A percentile compares a stretch with the other conserved stretches of the same genome.
These are phyloP conservation scores for Canavalia ensiformis DNA, from an alignment of 306 rosid species.

Conservation along the genomic window DNA sequence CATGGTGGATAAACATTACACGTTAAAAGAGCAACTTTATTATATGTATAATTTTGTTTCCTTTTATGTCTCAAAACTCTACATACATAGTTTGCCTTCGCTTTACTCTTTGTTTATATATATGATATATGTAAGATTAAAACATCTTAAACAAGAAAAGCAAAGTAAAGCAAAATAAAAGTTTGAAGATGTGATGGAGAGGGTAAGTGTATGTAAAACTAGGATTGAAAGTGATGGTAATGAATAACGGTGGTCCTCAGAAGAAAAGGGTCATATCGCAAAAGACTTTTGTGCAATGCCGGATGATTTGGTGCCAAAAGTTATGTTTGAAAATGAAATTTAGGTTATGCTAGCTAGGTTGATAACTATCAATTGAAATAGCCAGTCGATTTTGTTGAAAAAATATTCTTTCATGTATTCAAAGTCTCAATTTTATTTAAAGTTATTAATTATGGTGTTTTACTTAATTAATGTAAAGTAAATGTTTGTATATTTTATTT, in stretches of 20 bases:
- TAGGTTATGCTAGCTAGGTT: not conserved
- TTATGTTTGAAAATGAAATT: slow-evolving; percentile 39
- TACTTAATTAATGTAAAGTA: not conserved
- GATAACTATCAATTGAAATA: slow-evolving; percentile 13
- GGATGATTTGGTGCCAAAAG: slow-evolving; percentile 45
- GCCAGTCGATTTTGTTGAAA: not conserved
- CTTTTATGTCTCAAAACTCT: not conserved
- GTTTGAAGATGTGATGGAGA: not conserved
- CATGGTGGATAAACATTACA: slow-evolving; percentile 12
- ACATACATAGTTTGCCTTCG: slow-evolving; percentile 1
- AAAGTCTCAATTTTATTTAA: not conserved
- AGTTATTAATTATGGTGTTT: not conserved
- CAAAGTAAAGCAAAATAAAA: not conserved
- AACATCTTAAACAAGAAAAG: slow-evolving; percentile 25
- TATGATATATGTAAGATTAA: not conserved
- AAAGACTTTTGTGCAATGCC: slow-evolving; percentile 44
- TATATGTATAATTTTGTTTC: slow-evolving; percentile 8
- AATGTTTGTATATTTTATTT: not conserved
- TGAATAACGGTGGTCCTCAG: slow-evolving; percentile 44
- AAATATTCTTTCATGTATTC: not conserved
- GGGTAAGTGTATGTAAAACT: slow-evolving; percentile 1
- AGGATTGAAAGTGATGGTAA: slow-evolving; percentile 36
- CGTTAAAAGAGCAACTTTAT: not conserved
- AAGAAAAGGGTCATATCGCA: slow-evolving; percentile 35
- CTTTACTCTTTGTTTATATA: slow-evolving; percentile 30